Conservation (phyloP, 2,329 filamentous ascomycete species). For the Raffaelea albimanens region DNA sequence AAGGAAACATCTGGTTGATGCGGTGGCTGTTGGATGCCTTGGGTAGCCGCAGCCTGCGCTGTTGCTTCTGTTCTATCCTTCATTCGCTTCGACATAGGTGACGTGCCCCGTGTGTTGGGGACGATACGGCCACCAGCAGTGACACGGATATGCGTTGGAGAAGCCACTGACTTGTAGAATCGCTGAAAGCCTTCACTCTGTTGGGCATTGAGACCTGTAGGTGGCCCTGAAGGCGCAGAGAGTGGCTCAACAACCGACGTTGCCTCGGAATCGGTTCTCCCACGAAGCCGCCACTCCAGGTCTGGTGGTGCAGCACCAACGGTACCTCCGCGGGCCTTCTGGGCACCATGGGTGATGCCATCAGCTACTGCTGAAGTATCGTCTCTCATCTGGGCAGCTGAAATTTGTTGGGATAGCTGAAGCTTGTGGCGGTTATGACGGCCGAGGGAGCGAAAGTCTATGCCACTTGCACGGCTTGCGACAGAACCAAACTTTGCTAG, state of each 20-base stretch:
- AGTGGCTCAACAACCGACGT: conserved; percentile 39
- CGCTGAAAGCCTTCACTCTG: conserved; percentile 56
- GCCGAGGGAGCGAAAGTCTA: conserved; percentile 7
- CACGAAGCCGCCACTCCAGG: conserved; percentile 20
- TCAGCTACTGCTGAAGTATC: conserved; percentile 25
- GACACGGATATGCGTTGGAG: conserved; percentile 56
- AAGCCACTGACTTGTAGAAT: conserved; percentile 60
- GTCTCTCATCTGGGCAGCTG: conserved; percentile 15
- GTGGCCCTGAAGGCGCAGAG: conserved; percentile 31
- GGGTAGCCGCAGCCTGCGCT: conserved; percentile 14
- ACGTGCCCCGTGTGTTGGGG: conserved; percentile 47
- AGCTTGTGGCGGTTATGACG: conserved; percentile 8
- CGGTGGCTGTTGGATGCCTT: conserved; percentile 5
- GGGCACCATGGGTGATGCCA: conserved; percentile 19
- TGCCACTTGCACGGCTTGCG: not conserved
- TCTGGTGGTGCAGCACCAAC: conserved; percentile 13
- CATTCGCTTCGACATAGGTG: conserved; percentile 41
- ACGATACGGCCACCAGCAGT: conserved; percentile 60
- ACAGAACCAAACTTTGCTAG: not conserved
- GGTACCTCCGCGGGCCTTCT: conserved; percentile 12
- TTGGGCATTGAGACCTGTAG: conserved; percentile 39
- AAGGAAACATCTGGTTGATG: conserved; percentile 2
- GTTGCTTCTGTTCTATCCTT: conserved; percentile 26
- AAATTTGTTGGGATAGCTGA: not conserved
- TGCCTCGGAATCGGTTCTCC: conserved; percentile 36